Percentiles rank a stretch among this genome's conserved stretches.
Conservation (phyloP, 176 grass and related monocot species). For the Aegilops bicornis region DNA sequence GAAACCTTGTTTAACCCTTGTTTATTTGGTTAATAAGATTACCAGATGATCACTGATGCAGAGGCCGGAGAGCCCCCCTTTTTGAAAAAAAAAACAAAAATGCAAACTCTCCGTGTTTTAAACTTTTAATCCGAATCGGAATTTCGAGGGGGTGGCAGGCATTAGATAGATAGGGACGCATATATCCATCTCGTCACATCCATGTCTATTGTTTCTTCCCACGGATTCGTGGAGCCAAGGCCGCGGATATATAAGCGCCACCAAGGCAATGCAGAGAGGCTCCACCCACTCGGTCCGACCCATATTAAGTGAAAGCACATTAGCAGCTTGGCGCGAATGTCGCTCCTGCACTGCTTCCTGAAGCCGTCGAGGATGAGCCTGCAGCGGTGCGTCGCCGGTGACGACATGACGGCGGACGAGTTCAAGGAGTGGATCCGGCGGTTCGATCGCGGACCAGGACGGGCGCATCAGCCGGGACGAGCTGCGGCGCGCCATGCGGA, state of each 20-base stretch:
- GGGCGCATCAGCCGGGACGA: constrained; percentile 87
- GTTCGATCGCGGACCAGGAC: constrained; percentile 67
- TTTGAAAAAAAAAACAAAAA: no score
- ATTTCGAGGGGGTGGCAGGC: not conserved
- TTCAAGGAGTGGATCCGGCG: constrained; percentile 84
- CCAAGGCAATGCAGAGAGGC: not conserved
- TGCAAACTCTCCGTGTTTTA: not conserved
- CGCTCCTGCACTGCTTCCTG: not conserved
- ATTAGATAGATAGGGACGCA: constrained; percentile 3
- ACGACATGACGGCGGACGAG: constrained; percentile 71
- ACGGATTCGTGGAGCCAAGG: not conserved
- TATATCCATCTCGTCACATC: not conserved
- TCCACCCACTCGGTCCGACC: not conserved
- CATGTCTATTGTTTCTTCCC: not conserved
- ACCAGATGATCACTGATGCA: no score
- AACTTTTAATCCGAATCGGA: not conserved
- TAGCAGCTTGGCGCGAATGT: not conserved
- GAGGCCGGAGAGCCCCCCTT: no score
- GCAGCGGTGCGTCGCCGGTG: not conserved
- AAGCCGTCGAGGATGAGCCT: not conserved
- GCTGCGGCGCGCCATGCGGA: constrained; percentile 67
- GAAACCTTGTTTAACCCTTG: no score
- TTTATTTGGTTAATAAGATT: no score
- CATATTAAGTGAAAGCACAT: not conserved
- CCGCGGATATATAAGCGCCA: constrained; percentile 31